Conservation (phyloP, 176 grass and related monocot genomes). For the Poa annua region DNA sequence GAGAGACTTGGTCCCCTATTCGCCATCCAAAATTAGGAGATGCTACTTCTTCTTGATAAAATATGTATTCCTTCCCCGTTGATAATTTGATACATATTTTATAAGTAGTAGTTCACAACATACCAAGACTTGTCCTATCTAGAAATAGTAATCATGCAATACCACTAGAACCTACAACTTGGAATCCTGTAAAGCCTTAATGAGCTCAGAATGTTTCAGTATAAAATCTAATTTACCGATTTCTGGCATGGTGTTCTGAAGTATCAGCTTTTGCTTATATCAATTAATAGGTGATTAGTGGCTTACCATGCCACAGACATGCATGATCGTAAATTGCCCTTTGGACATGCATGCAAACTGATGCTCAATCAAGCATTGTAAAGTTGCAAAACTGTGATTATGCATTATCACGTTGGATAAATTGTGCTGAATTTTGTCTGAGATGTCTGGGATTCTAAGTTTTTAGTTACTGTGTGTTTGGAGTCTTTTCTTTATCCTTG, state of each 20-base stretch:
- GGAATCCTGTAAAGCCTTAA: not conserved
- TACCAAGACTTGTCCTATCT: constrained; percentile 25
- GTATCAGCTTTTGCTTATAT: not conserved
- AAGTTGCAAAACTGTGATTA: not conserved
- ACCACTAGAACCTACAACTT: not conserved
- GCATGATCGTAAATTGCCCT: constrained; percentile 21
- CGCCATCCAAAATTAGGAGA: constrained; percentile 26
- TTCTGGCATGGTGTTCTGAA: not conserved
- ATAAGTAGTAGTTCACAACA: constrained; percentile 23
- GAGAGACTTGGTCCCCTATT: constrained; percentile 42
- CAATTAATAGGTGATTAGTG: not conserved
- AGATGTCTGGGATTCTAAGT: not conserved
- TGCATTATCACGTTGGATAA: not conserved
- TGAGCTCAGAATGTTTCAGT: constrained; percentile 10
- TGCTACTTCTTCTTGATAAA: constrained; percentile 29
- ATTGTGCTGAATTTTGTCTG: constrained; percentile 12
- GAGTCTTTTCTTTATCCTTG: constrained; percentile 24
- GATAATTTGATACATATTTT: constrained; percentile 1
- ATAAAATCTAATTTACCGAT: not conserved
- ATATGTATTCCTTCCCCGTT: not conserved
- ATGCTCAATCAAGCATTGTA: constrained; percentile 9
- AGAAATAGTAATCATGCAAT: constrained; percentile 7
- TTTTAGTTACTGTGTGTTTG: constrained; percentile 23
- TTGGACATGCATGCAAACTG: constrained; percentile 1
- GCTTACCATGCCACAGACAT: not conserved